Evolutionary conservation across 148 eudicot species (phyloP), one percentile per base, ranked within the genome.

Genomic region (Spergularia marina): DNA sequence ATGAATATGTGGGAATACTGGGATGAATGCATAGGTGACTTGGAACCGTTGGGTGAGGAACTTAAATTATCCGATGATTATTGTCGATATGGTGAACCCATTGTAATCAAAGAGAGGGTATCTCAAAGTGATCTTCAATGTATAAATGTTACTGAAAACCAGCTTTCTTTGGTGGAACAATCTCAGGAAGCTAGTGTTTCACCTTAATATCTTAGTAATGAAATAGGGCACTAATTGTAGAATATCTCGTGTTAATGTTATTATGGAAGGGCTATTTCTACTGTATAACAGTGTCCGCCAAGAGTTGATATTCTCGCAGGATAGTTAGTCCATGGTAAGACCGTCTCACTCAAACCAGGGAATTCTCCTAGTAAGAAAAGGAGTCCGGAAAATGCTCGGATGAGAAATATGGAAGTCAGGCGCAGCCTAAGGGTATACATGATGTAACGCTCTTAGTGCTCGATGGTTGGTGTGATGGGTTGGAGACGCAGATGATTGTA

Each of bases 161-260:
- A 72, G 76, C 74, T 66, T 67, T 68, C 83, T 73, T 23, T 67
- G 77, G 59, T 66, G 16, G 51, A 76, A 62, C 68, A 54, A 65
- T 81, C 80, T 51, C 77, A 81, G 80, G 68, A 77, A 72, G 84
- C 65, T 60, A 73, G 68, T 77, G 81, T 44, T 77, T 73, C 73
- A 10, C 71, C 81, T 69, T n/a, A 54, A 61, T 2, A 23, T 71
- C 65, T 4, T 73, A 55, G 70, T 41, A 51, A 68, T 72, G 41
- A 72, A 44, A 44, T 53, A 66, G 71, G 49, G 64, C 23, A 51
- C 53, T 61, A 40, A 40, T 59, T 65, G 36, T 18, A 21, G 67
- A 73, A 18, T 23, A 6, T 73, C 30, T 47, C 40, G 12, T 68
- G 58, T 76, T 17, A 7, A 41, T 17, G 5, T 6, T 41, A 41